Conservation (phyloP, 345 rosid species). For the Chamaenerion angustifolium region DNA sequence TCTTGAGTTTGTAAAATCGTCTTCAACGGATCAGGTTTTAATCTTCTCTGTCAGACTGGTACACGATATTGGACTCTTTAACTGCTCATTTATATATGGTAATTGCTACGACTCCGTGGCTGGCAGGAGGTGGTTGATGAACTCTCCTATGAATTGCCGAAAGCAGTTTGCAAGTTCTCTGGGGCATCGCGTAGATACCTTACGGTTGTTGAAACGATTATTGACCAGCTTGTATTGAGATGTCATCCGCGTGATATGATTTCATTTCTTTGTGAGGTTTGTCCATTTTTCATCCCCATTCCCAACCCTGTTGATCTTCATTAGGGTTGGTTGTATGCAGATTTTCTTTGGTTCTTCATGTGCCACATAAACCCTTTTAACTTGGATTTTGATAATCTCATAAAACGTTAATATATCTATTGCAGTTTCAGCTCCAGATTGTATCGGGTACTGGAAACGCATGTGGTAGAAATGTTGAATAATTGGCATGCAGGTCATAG, state of each 20-base stretch:
- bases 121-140: slow-evolving; percentile 49
- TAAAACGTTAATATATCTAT: too few species aligned
- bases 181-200: slow-evolving; percentile 35
- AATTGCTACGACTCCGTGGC: slow-evolving; percentile 7
- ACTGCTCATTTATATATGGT: neutral
- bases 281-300: neutral
- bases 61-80: neutral
- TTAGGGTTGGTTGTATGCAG: neutral
- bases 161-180: slow-evolving; percentile 47
- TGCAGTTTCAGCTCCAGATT: too few species aligned
- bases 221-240: slow-evolving; percentile 31
- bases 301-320: neutral
- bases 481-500: too few species aligned
- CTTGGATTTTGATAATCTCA: neutral
- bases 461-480: too few species aligned
- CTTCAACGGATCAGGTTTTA: slow-evolving; percentile 44
- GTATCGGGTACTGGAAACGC: too few species aligned
- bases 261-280: slow-evolving; percentile 74
- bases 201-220: slow-evolving; percentile 29
- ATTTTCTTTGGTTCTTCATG: neutral
- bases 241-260: slow-evolving; percentile 85
- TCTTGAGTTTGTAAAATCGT: slow-evolving; percentile 24
- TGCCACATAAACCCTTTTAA: neutral
- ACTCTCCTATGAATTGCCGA: slow-evolving; percentile 64
- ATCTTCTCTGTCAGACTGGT: neutral